A percentile compares a stretch with the other conserved stretches of the same genome.
phyloP scores from a whole-genome alignment of 352 stramenopile genomes.

The Sclerospora graminicola region DNA sequence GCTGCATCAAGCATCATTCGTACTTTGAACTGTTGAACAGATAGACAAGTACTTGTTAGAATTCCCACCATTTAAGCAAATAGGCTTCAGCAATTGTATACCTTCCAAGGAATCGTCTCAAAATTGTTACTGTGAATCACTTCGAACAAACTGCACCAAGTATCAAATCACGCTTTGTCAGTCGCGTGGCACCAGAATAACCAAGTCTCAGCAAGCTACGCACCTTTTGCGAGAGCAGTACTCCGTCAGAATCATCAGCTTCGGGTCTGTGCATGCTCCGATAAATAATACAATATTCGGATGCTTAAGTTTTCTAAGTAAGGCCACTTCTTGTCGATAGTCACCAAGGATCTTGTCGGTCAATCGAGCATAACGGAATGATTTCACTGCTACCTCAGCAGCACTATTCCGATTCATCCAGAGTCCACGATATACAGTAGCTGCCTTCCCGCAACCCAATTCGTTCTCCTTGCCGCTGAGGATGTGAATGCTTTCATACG shows the following conservation, averaged over 20 bases:
- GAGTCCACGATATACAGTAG: slow-evolving; percentile 79
- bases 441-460: slow-evolving; percentile 74
- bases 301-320: slow-evolving; percentile 82
- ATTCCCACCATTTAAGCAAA: neutral
- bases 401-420: slow-evolving; percentile 81
- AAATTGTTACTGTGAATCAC: slow-evolving; percentile 87
- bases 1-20: slow-evolving; percentile 86
- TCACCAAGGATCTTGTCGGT: slow-evolving; percentile 83
- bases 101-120: slow-evolving; percentile 84
- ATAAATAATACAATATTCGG: slow-evolving; percentile 89
- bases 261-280: slow-evolving; percentile 80
- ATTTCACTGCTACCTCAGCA: slow-evolving; percentile 80
- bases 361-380: slow-evolving; percentile 79
- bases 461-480: slow-evolving; percentile 83
- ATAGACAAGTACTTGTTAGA: slow-evolving; percentile 1
- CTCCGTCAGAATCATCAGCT: slow-evolving; percentile 85
- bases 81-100: slow-evolving; percentile 8
- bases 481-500: slow-evolving; percentile 82
- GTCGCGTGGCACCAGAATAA: neutral
- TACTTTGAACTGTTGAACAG: slow-evolving; percentile 65
- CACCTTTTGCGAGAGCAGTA: slow-evolving; percentile 86
- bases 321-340: slow-evolving; percentile 78
- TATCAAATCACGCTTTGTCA: neutral
- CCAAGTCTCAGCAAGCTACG: neutral
- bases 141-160: slow-evolving; percentile 59